Percentiles rank a stretch among this genome's conserved stretches.
Evolutionary conservation across 495 filamentous ascomycete genomes (phyloP).

Genomic region (Trichoderma asperelloides): DNA sequence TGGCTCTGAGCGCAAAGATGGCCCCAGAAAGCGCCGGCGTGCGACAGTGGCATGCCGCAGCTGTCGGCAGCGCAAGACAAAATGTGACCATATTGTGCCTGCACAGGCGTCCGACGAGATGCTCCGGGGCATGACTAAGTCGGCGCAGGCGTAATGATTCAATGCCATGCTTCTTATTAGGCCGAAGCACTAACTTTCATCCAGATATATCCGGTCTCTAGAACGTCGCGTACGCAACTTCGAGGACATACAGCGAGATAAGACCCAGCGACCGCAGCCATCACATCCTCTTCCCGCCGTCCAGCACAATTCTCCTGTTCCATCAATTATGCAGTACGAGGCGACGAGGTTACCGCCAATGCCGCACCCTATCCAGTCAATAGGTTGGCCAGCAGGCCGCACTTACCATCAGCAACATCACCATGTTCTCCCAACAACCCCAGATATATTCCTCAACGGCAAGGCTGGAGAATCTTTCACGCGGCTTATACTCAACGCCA

Average conservation of each 20-base stretch:
- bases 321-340: background rate
- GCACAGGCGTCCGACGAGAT: slow-evolving; percentile 20
- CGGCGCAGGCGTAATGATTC: slow-evolving; percentile 9
- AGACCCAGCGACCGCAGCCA: background rate
- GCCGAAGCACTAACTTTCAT: background rate
- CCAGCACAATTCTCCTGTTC: background rate
- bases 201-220: slow-evolving; percentile 11
- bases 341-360: background rate
- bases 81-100: slow-evolving; percentile 41
- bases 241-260: slow-evolving; percentile 9
- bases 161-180: background rate
- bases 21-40: slow-evolving; percentile 11
- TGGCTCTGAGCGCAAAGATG: background rate
- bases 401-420: background rate
- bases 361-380: background rate
- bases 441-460: slow-evolving; percentile 12
- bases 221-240: slow-evolving; percentile 12
- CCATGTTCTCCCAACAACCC: slow-evolving; percentile 9
- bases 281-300: background rate
- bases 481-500: slow-evolving; percentile 11
- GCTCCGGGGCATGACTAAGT: slow-evolving; percentile 12
- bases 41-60: slow-evolving; percentile 33
- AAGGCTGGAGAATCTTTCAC: slow-evolving; percentile 12
- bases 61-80: slow-evolving; percentile 38
- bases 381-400: background rate